Evolutionary conservation across 176 grass and related monocot species (phyloP), one percentile per base, ranked within the genome.

Genomic region (Cenchrus americanus): DNA sequence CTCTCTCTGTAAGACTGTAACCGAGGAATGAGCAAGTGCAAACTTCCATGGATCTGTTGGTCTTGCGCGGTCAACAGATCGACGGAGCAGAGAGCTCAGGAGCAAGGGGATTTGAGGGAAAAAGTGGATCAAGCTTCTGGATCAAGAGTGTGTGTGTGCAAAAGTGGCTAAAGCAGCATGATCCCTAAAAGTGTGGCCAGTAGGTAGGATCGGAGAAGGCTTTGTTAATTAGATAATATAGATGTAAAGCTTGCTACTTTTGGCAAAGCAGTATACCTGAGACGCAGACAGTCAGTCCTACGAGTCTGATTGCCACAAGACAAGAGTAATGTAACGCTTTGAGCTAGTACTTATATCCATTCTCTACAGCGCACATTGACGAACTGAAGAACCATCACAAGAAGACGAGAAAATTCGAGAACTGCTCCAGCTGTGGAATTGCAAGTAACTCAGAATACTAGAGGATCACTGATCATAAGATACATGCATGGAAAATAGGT

Each of bases 321-420:
- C 34, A 37, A 37, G 34, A 37, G 48, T 1, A 48, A 19, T 7
- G 6, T 17, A 53, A 10, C 32, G 42, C 66, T 73, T 22, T 26
- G 53, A 58, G n/a, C 19, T 23, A 34, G 2, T 34, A 37, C 3
- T 37, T 37, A 26, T 21, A 62, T 62, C 43, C 42, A 6, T 12
- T 32, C 32, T 86, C n/a, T 44, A 63, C 57, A 64, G 63, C 49
- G 21, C 65, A 66, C 60, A 34, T 46, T 27, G n/a, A 71, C 40
- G 4, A 47, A 47, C 42, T 80, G 32, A 65, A 41, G 41, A 22
- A 8, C 1, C 6, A 0, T 30, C 26, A 51, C 41, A 14, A 14
- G 19, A 22, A 44, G 0, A 1, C 3, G 10, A 18, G 40, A 43
- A 30, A 22, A 44, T 1, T 0, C 3, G 34, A 6, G 18, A 24